phyloP scores from a whole-genome alignment of 2,329 filamentous ascomycete genomes.

The Fusarium sp. region DNA sequence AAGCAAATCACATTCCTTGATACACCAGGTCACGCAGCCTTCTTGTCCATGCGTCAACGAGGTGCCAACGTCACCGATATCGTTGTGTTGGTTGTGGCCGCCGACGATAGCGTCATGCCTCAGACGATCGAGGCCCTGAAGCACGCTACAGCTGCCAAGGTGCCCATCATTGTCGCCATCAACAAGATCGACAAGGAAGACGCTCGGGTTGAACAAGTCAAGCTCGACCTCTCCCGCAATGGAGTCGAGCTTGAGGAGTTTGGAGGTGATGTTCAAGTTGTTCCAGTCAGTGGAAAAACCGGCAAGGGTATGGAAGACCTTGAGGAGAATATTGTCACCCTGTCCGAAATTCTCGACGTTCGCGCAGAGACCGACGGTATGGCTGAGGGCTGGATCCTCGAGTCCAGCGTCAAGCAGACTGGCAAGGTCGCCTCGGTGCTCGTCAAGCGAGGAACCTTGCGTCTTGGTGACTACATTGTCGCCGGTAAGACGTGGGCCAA shows the following conservation, averaged over 20 bases:
- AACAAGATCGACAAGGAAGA: constrained; percentile 96
- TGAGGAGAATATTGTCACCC: constrained; percentile 88
- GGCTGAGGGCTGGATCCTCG: constrained; percentile 93
- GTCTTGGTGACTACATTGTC: constrained; percentile 83
- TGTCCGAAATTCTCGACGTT: constrained; percentile 91
- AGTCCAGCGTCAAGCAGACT: constrained; percentile 86
- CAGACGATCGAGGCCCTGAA: constrained; percentile 97
- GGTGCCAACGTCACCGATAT: constrained; percentile 98
- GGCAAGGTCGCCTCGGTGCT: constrained; percentile 91
- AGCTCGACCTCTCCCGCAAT: constrained; percentile 84
- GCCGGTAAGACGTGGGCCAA: constrained; percentile 90
- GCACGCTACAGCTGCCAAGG: constrained; percentile 86
- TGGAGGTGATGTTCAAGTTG: constrained; percentile 93
- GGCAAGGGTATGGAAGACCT: constrained; percentile 91
- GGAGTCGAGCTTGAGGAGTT: constrained; percentile 94
- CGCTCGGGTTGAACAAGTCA: constrained; percentile 84
- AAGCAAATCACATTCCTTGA: constrained; percentile 97
- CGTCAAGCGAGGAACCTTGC: constrained; percentile 87
- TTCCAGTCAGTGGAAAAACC: constrained; percentile 92
- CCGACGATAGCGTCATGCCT: constrained; percentile 97
- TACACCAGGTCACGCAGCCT: constrained; percentile 95
- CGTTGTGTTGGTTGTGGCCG: constrained; percentile 93
- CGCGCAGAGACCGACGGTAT: constrained; percentile 81
- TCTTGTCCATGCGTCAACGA: constrained; percentile 93
- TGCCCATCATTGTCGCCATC: constrained; percentile 97